Percentiles rank a stretch among this genome's conserved stretches.
phyloP scores from a whole-genome alignment of 257 asterid species.

The Primulina huaijiensis region DNA sequence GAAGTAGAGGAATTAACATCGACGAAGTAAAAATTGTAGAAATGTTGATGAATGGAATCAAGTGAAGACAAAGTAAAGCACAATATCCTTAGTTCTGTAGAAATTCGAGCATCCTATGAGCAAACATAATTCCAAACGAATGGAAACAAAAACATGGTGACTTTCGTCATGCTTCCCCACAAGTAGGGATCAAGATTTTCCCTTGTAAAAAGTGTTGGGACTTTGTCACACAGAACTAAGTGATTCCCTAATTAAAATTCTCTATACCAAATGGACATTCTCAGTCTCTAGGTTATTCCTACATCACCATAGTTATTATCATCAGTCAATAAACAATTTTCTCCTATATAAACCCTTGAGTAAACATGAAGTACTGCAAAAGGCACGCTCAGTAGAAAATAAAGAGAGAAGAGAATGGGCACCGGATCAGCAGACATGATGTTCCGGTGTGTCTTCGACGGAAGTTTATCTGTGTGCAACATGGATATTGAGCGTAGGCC shows the following conservation, averaged over 20 bases:
- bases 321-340: neutral
- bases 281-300: constrained; percentile 12
- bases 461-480: constrained; percentile 37
- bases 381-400: neutral
- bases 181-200: neutral
- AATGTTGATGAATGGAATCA: neutral
- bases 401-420: constrained; percentile 30
- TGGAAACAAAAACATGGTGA: neutral
- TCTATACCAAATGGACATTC: neutral
- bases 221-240: neutral
- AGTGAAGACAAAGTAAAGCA: neutral
- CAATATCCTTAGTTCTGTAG: neutral
- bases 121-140: neutral
- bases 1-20: neutral
- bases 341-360: constrained; percentile 28
- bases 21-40: neutral
- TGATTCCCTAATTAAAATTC: neutral
- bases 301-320: constrained; percentile 21
- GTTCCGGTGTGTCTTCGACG: constrained; percentile 29
- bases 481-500: constrained; percentile 40
- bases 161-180: neutral
- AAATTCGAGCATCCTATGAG: neutral
- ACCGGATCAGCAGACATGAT: constrained; percentile 32
- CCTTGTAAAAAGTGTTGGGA: neutral
- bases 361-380: constrained; percentile 13